These are phyloP conservation scores for Xylaria curta DNA, from an alignment of 495 filamentous ascomycete genomes.

Conservation along the genomic window DNA sequence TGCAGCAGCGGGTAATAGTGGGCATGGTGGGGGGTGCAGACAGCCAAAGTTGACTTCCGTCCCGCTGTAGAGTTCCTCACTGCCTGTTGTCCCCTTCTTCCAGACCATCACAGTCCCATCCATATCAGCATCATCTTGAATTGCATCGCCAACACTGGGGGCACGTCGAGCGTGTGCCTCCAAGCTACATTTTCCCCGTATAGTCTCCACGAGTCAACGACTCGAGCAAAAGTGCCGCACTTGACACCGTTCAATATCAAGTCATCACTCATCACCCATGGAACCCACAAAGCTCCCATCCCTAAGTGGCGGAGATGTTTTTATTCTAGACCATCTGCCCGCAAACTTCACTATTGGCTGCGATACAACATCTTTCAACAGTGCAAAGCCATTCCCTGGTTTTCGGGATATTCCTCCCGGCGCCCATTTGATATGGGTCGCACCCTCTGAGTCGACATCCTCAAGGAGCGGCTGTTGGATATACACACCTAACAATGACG, in stretches of 20 bases:
- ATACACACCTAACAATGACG: conserved; percentile 40
- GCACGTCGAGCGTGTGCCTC: neutral
- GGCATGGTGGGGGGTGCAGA: conserved; percentile 24
- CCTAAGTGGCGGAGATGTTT: conserved; percentile 48
- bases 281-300: conserved; percentile 26
- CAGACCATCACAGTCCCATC: neutral
- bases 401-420: conserved; percentile 65
- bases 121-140: neutral
- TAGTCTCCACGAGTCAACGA: conserved; percentile 43
- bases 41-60: conserved; percentile 17
- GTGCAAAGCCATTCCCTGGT: conserved; percentile 54
- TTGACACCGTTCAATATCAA: neutral
- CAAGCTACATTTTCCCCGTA: neutral
- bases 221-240: conserved; percentile 13
- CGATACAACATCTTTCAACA: conserved; percentile 51
- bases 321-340: conserved; percentile 51
- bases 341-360: conserved; percentile 51
- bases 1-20: conserved; percentile 29
- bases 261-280: conserved; percentile 22
- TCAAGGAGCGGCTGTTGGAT: conserved; percentile 68
- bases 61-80: conserved; percentile 36
- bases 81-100: neutral
- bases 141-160: neutral
- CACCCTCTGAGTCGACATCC: conserved; percentile 53
- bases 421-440: conserved; percentile 64